A percentile compares a stretch with the other conserved stretches of the same genome.
Conservation (phyloP, 1,284 basidiomycete genomes). For the Golubevia pallescens region DNA sequence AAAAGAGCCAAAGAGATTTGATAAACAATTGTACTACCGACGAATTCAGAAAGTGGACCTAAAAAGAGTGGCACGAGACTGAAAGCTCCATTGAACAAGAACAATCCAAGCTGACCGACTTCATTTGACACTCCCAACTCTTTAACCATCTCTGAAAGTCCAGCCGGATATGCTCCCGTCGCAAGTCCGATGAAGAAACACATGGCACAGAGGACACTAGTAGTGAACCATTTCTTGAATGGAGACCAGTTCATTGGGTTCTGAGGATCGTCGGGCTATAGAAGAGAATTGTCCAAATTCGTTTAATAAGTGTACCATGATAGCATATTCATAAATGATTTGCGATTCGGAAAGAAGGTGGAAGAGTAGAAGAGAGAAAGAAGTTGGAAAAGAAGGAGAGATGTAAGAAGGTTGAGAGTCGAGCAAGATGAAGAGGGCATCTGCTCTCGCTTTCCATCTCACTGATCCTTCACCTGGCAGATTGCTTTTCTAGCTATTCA, state of each 20-base stretch:
- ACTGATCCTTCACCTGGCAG: too few relatives aligned
- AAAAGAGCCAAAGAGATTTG: constrained; percentile 34
- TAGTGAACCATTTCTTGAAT: constrained; percentile 36
- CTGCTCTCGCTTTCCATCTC: too few relatives aligned
- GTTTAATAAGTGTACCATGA: too few relatives aligned
- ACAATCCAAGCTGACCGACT: constrained; percentile 41
- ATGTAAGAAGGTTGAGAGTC: too few relatives aligned
- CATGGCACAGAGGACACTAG: constrained; percentile 39
- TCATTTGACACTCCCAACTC: constrained; percentile 33
- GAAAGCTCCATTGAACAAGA: constrained; percentile 39
- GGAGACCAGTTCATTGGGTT: constrained; percentile 50
- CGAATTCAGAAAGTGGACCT: constrained; percentile 42
- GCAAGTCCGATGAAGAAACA: constrained; percentile 44
- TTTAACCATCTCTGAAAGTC: constrained; percentile 23
- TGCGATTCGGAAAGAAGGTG: too few relatives aligned
- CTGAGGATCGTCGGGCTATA: constrained; percentile 26
- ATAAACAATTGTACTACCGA: constrained; percentile 38
- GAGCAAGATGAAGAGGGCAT: too few relatives aligned
- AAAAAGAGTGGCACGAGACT: constrained; percentile 34
- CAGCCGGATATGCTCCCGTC: constrained; percentile 38
- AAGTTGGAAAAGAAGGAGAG: too few relatives aligned
- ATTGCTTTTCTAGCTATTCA: too few relatives aligned
- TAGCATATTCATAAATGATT: too few relatives aligned
- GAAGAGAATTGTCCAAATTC: too few relatives aligned
- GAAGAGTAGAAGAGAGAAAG: too few relatives aligned